Conservation (phyloP, 805 yeast species). For the Barnettozyma pratensis region DNA sequence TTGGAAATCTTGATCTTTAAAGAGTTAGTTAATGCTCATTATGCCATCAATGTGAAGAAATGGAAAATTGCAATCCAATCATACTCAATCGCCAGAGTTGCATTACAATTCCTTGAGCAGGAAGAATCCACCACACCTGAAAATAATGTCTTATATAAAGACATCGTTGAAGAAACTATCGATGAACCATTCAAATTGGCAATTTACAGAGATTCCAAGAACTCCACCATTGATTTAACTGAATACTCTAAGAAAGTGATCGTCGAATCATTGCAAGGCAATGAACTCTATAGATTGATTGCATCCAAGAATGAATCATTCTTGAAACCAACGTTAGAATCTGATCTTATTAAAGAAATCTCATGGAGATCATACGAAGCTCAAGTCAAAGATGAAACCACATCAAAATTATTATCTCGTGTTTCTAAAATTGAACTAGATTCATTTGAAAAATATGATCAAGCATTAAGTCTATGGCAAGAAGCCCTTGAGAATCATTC, state of each 20-base stretch:
- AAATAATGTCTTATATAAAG: conserved; percentile 38
- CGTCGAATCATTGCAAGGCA: conserved; percentile 23
- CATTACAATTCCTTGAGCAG: conserved; percentile 47
- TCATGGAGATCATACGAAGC: conserved; percentile 63
- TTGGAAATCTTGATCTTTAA: conserved; percentile 36
- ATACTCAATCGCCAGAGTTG: conserved; percentile 57
- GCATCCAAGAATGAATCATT: conserved; percentile 25
- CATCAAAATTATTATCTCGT: conserved; percentile 53
- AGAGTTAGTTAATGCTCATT: conserved; percentile 49
- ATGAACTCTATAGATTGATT: conserved; percentile 37
- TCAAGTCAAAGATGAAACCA: conserved; percentile 59
- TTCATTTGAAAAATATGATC: conserved; percentile 46
- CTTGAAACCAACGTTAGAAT: conserved; percentile 19
- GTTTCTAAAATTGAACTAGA: conserved; percentile 30
- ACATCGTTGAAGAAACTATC: conserved; percentile 50
- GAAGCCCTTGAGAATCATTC: conserved; percentile 60
- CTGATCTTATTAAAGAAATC: conserved; percentile 39
- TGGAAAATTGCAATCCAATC: conserved; percentile 51
- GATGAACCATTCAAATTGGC: conserved; percentile 65
- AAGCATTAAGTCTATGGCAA: conserved; percentile 58
- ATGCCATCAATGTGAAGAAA: conserved; percentile 45
- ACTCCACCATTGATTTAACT: conserved; percentile 41
- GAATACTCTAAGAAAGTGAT: conserved; percentile 42
- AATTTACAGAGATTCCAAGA: conserved; percentile 34
- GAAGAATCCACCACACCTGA: conserved; percentile 18